Percentiles rank a stretch among this genome's conserved stretches.
Evolutionary conservation across 1,284 basidiomycete species (phyloP).

Genomic region (Exsudoporus floridanus): DNA sequence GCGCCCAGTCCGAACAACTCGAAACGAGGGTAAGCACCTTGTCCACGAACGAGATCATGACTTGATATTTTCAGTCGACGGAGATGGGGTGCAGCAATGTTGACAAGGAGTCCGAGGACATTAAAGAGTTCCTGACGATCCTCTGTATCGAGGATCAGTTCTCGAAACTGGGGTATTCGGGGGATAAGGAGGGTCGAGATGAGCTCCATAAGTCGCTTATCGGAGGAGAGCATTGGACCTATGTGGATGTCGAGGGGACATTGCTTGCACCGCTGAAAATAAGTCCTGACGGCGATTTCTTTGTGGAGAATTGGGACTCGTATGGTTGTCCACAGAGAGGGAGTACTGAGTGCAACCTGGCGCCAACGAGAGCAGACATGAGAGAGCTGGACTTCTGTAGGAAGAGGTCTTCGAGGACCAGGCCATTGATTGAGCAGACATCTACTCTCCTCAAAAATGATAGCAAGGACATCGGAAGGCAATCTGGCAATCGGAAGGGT

Average conservation of each 20-base stretch:
- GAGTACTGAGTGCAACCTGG: slow-evolving; percentile 34
- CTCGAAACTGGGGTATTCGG: slow-evolving; percentile 34
- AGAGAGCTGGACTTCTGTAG: slow-evolving; percentile 35
- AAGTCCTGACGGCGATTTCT: slow-evolving; percentile 28
- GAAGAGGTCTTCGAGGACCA: slow-evolving; percentile 32
- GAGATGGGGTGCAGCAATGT: slow-evolving; percentile 28
- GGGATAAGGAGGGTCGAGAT: slow-evolving; percentile 29
- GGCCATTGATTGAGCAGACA: slow-evolving; percentile 31
- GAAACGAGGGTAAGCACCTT: slow-evolving; percentile 30
- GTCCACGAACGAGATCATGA: slow-evolving; percentile 24
- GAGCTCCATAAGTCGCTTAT: slow-evolving; percentile 27
- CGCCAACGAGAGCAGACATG: slow-evolving; percentile 35
- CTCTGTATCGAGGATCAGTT: slow-evolving; percentile 33
- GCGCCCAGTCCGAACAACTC: slow-evolving; percentile 32
- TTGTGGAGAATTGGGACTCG: slow-evolving; percentile 35
- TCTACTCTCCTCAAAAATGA: slow-evolving; percentile 35
- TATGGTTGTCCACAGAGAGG: slow-evolving; percentile 35
- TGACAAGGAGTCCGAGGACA: slow-evolving; percentile 24
- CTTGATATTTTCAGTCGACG: slow-evolving; percentile 33
- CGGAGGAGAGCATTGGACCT: slow-evolving; percentile 31
- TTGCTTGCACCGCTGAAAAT: slow-evolving; percentile 33
- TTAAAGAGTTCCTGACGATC: slow-evolving; percentile 32
- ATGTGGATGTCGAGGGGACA: slow-evolving; percentile 33
- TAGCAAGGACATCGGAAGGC: slow-evolving; percentile 35
- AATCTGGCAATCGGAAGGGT: slow-evolving; percentile 33